Conservation (phyloP, 2,329 filamentous ascomycete genomes). For the Cladosporium cucumerinum region DNA sequence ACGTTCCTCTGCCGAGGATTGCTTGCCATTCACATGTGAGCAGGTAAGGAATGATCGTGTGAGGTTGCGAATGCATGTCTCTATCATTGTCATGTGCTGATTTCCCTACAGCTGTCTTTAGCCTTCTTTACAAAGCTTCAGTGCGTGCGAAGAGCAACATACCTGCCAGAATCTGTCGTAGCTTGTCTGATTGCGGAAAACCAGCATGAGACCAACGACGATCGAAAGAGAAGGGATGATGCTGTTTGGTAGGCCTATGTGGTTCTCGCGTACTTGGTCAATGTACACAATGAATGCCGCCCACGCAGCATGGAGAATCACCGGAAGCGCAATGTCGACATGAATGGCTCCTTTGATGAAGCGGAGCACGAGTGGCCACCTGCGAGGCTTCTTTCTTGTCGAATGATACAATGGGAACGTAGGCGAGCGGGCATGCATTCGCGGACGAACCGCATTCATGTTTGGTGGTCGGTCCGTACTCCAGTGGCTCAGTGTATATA, state of each 20-base stretch:
- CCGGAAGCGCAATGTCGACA: slow-evolving; percentile 54
- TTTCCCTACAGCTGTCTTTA: slow-evolving; percentile 23
- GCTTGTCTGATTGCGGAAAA: slow-evolving; percentile 62
- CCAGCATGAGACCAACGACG: slow-evolving; percentile 65
- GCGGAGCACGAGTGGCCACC: slow-evolving; percentile 61
- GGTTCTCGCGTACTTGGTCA: slow-evolving; percentile 42
- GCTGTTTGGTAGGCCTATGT: slow-evolving; percentile 55
- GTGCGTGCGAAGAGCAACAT: neutral
- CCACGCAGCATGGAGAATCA: slow-evolving; percentile 56
- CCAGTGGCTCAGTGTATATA: neutral
- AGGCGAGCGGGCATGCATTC: slow-evolving; percentile 21
- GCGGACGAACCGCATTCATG: neutral
- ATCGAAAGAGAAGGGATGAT: slow-evolving; percentile 64
- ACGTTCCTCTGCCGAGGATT: slow-evolving; percentile 43
- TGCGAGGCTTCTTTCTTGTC: slow-evolving; percentile 47
- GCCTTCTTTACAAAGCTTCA: neutral
- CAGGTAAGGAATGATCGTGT: slow-evolving; percentile 55
- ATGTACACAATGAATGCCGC: slow-evolving; percentile 58
- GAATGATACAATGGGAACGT: slow-evolving; percentile 47
- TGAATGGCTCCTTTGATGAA: slow-evolving; percentile 65
- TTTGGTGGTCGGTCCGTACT: neutral
- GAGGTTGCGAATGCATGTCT: slow-evolving; percentile 59
- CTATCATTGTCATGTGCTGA: slow-evolving; percentile 52
- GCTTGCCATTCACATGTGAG: slow-evolving; percentile 32
- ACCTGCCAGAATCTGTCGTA: slow-evolving; percentile 62